Evolutionary conservation across 352 stramenopile species (phyloP).

Genomic region (Phytopythium montanum): DNA sequence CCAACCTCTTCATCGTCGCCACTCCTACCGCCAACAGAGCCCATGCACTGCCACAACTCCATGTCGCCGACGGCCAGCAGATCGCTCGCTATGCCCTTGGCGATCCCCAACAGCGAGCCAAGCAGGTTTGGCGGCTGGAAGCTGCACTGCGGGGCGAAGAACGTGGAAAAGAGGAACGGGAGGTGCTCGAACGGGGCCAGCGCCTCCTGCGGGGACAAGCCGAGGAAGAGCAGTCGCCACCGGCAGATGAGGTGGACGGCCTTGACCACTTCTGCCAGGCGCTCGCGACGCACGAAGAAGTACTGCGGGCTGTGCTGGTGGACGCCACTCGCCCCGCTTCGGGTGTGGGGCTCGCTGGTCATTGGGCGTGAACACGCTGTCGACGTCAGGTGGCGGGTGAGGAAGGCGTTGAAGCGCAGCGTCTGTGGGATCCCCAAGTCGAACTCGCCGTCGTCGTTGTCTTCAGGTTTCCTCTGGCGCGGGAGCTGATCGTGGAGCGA

Average conservation of each 20-base stretch:
- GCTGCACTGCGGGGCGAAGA: conserved; percentile 11
- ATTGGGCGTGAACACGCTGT: not conserved
- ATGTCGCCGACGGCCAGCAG: conserved; percentile 8
- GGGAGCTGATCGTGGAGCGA: conserved; percentile 35
- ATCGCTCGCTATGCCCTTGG: conserved; percentile 25
- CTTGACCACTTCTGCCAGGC: conserved; percentile 32
- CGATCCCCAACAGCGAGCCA: conserved; percentile 24
- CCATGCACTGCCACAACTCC: not conserved
- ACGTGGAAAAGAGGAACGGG: conserved; percentile 31
- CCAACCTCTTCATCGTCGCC: not conserved
- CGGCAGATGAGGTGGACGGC: conserved; percentile 52
- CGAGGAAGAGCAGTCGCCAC: conserved; percentile 56
- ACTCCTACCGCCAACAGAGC: not conserved
- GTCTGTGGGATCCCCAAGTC: conserved; percentile 36
- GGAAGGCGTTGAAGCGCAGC: conserved; percentile 47
- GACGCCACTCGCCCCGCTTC: not conserved
- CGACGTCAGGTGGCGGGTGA: conserved; percentile 24
- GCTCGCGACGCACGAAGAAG: conserved; percentile 42
- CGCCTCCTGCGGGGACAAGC: conserved; percentile 36
- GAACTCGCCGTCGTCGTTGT: conserved; percentile 9
- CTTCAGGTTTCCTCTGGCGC: not conserved
- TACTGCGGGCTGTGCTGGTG: conserved; percentile 24
- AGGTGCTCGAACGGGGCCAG: conserved; percentile 55
- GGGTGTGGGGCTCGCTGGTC: not conserved
- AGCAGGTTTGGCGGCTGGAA: conserved; percentile 26